Evolutionary conservation across 345 rosid genomes (phyloP), one percentile per base, ranked within the genome.

Genomic region (Noccaea bulbosa): DNA sequence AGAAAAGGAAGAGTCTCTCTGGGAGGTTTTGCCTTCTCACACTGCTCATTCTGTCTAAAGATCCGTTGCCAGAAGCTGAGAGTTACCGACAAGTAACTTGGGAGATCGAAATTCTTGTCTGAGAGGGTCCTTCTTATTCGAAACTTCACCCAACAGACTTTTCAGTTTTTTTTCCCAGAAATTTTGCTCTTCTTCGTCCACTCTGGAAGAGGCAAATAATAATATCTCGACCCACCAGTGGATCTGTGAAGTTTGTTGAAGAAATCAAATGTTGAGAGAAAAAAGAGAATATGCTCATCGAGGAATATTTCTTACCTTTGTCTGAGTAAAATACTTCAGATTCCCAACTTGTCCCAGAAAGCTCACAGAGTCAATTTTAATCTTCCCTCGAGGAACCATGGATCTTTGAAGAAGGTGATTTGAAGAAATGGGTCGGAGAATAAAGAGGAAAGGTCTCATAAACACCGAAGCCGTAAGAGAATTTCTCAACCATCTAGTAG

Each of bases 401-500:
- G 73, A 72, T 72, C 68, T 35, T 54, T 66, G 71, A 24, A 24
- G 32, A 37, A 65, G 53, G 38, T 3, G 50, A 68, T 16, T 69
- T 46, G 66, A 67, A 69, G 67, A 48, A 38, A 85, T 90, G 95
- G 81, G 60, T 52, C 73, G 81, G 78, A 74, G 79, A 64, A 44
- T 58, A 43, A 83, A 43, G 79, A 83, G 78, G 70, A 81, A 77
- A 62, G 77, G 77, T 63, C 34, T 80, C 30, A 35, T 84, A 24
- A 77, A 60, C 64, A 77, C 75, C 7, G 86, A 83, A 58, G 81
- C 81, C 37, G 82, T 60, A 12, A 68, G 76, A 74, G 89, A 82
- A 50, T 85, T 86, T 69, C 68, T 80, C 33, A 86, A 82, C 37
- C 81, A 84, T 77, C 58, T 89, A n/a, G 70, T 73, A 45, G 80